These are phyloP conservation scores for Mycena polygramma DNA, from an alignment of 768 basidiomycete species.

Conservation along the genomic window DNA sequence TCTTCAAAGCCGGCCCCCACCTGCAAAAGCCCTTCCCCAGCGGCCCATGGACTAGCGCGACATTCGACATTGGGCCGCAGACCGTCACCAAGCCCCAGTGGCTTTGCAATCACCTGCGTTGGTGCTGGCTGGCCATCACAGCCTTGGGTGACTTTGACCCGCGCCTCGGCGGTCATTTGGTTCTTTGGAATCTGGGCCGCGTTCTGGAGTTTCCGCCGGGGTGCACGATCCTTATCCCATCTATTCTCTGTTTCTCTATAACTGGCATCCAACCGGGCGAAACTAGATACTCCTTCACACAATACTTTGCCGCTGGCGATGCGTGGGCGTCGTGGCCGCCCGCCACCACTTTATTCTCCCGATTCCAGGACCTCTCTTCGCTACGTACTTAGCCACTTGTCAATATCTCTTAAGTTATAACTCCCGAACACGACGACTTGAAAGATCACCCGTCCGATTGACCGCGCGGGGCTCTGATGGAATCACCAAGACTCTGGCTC, in stretches of 20 bases:
- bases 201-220: constrained; percentile 5
- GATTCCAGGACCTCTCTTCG: background rate
- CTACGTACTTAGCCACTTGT: background rate
- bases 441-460: too few species aligned
- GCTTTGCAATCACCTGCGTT: background rate
- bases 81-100: background rate
- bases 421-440: background rate
- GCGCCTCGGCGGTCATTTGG: background rate
- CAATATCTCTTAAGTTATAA: background rate
- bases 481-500: too few species aligned
- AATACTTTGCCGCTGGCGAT: background rate
- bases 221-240: background rate
- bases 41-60: constrained; percentile 1
- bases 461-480: too few species aligned
- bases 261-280: background rate
- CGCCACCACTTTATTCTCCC: background rate
- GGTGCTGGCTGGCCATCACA: background rate
- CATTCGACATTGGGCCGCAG: background rate
- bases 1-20: background rate
- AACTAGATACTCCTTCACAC: background rate
- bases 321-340: background rate
- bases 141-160: constrained; percentile 1
- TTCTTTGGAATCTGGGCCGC: constrained; percentile 5
- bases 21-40: background rate
- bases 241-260: background rate